Evolutionary conservation across 345 rosid genomes (phyloP), one percentile per base, ranked within the genome.

Genomic region (Citrus hindsii): DNA sequence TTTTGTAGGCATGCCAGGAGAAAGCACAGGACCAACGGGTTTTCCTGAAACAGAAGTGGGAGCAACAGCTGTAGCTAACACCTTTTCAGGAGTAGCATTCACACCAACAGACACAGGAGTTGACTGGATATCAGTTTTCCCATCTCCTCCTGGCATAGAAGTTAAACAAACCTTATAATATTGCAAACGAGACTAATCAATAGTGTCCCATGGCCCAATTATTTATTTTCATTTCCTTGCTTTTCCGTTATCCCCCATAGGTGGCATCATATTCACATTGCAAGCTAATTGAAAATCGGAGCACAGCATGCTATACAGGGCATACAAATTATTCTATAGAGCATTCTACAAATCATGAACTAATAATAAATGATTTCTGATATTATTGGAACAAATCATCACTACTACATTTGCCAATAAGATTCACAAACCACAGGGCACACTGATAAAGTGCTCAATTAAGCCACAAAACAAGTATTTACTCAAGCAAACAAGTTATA

Each of bases 1-100:
- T 9, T 89, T 79, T 38, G 89, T 82, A 79, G 84, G 74, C 84
- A 85, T 84, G 69, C 85, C 87, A 81, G 82, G 70, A 55, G 90
- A 78, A 79, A 73, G 51, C 13, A 76, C 65, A 37, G 84, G 27
- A 74, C 73, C 85, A 35, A 68, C 77, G 18, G 85, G 48, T 69
- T 86, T 90, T 42, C 86, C 87, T 18, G 80, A 51, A 14, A 76
- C 84, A 80, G 81, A 74, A n/a, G 76, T 65, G 61, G 68, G 80
- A 48, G 84, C 80, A 72, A 80, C 84, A 81, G 88, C 83, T 24
- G 76, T 68, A 71, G 73, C 71, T 60, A 79, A 40, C 64, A 60
- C 68, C 78, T 85, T 83, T 46, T 71, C 82, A 62, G 86, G 79
- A 55, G 86, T 69, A 32, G 73, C 76, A 71, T 42, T 78, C 38